These are phyloP conservation scores for Puccinia horiana DNA, from an alignment of 1,284 basidiomycete species.

Conservation along the genomic window DNA sequence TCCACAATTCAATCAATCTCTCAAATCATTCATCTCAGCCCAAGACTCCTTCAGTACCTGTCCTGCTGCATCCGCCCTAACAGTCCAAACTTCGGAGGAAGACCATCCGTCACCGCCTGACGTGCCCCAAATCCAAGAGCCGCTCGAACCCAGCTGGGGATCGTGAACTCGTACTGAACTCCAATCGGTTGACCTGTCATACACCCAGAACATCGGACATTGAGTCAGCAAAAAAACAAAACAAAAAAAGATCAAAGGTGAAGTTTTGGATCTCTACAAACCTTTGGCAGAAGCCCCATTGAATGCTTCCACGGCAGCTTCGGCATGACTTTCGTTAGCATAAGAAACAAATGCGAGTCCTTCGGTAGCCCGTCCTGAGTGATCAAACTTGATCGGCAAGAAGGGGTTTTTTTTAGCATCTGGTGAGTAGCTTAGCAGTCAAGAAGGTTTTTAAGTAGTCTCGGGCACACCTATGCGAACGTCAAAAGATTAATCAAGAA, in stretches of 20 bases:
- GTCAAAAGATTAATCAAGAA: neutral
- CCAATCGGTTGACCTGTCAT: constrained; percentile 36
- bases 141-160: constrained; percentile 25
- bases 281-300: constrained; percentile 47
- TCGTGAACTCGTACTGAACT: constrained; percentile 13
- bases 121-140: constrained; percentile 14
- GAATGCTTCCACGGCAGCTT: constrained; percentile 40
- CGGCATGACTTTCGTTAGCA: constrained; percentile 36
- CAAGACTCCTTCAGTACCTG: constrained; percentile 4
- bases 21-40: neutral
- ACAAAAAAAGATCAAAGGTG: neutral
- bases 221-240: neutral
- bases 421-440: neutral
- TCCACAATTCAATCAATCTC: neutral
- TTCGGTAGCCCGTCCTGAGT: constrained; percentile 45
- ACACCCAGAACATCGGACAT: neutral
- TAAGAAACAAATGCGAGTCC: constrained; percentile 32
- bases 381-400: constrained; percentile 27
- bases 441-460: neutral
- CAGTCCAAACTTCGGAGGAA: neutral
- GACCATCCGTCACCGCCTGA: neutral
- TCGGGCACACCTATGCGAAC: constrained; percentile 31
- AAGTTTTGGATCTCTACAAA: no score
- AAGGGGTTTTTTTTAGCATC: neutral
- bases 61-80: constrained; percentile 40